Evolutionary conservation across 495 filamentous ascomycete species (phyloP).

Genomic region (Penicillium verhagenii): DNA sequence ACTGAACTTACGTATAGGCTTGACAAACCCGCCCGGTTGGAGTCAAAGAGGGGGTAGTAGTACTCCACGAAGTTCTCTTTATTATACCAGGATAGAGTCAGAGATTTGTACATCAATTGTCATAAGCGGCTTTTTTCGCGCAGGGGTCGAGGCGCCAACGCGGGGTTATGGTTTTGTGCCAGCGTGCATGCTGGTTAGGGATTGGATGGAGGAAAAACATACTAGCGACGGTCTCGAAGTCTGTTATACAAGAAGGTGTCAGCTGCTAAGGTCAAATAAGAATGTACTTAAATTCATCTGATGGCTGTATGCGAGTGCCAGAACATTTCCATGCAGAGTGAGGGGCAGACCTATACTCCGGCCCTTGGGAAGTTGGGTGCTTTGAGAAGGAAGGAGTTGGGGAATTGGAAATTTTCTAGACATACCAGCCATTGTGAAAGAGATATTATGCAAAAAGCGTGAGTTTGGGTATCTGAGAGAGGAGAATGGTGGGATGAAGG

Average conservation of each 20-base stretch:
- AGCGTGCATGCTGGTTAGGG: constrained; percentile 6
- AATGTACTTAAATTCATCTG: constrained; percentile 1
- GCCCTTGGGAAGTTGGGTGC: not conserved
- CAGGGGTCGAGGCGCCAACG: not conserved
- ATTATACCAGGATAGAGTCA: not conserved
- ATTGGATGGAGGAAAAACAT: constrained; percentile 27
- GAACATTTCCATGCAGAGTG: not conserved
- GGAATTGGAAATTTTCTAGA: not conserved
- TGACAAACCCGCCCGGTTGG: constrained; percentile 56
- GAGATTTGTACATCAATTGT: not conserved
- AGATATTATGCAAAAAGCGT: constrained; percentile 29
- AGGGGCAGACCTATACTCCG: not conserved
- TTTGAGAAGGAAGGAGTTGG: not conserved
- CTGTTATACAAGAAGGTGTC: constrained; percentile 28
- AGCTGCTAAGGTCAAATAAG: constrained; percentile 10
- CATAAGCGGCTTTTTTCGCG: not conserved
- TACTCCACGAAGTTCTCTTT: constrained; percentile 79
- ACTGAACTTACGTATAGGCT: constrained; percentile 69
- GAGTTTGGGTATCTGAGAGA: constrained; percentile 10
- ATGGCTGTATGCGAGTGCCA: constrained; percentile 3
- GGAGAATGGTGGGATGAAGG: constrained; percentile 13
- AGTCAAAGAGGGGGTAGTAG: constrained; percentile 88
- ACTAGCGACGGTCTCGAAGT: constrained; percentile 57
- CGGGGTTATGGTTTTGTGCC: constrained; percentile 6
- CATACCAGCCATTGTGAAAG: constrained; percentile 44